Evolutionary conservation across 2,329 filamentous ascomycete genomes (phyloP).

Genomic region (Cercospora sesami): DNA sequence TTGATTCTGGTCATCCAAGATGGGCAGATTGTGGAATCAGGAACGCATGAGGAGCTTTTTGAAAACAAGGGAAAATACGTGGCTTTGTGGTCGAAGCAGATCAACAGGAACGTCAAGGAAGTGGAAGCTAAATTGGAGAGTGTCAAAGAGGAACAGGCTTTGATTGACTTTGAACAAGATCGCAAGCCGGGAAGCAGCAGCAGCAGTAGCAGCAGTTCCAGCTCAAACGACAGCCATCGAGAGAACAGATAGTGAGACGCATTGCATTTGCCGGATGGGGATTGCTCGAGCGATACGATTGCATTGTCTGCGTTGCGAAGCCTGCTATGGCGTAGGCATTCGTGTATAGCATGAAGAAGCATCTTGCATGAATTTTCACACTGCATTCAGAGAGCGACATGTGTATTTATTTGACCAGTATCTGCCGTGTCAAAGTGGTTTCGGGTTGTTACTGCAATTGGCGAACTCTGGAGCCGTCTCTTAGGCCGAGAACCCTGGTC

Average conservation of each 20-base stretch:
- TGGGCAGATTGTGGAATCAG: slow-evolving; percentile 70
- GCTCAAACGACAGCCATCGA: slow-evolving; percentile 6
- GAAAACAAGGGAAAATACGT: slow-evolving; percentile 37
- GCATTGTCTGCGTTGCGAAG: background rate
- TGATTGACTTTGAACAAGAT: slow-evolving; percentile 12
- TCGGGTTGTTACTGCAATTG: background rate
- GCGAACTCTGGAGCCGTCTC: background rate
- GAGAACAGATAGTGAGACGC: background rate
- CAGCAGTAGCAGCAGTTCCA: slow-evolving; percentile 1
- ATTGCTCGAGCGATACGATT: background rate
- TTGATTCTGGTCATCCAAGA: slow-evolving; percentile 74
- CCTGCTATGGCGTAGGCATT: background rate
- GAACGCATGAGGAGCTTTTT: slow-evolving; percentile 73
- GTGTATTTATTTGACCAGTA: background rate
- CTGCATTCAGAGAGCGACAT: background rate
- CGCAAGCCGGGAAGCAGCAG: background rate
- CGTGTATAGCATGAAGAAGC: background rate
- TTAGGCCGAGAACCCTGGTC: background rate
- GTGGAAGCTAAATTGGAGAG: slow-evolving; percentile 23
- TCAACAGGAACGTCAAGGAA: slow-evolving; percentile 32
- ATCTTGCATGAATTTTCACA: background rate
- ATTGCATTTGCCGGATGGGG: slow-evolving; percentile 2
- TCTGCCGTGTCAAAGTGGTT: slow-evolving; percentile 6
- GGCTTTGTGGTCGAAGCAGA: slow-evolving; percentile 39
- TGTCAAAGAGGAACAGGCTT: slow-evolving; percentile 17